phyloP scores from a whole-genome alignment of 2,329 filamentous ascomycete genomes.

The Amphichorda felina region DNA sequence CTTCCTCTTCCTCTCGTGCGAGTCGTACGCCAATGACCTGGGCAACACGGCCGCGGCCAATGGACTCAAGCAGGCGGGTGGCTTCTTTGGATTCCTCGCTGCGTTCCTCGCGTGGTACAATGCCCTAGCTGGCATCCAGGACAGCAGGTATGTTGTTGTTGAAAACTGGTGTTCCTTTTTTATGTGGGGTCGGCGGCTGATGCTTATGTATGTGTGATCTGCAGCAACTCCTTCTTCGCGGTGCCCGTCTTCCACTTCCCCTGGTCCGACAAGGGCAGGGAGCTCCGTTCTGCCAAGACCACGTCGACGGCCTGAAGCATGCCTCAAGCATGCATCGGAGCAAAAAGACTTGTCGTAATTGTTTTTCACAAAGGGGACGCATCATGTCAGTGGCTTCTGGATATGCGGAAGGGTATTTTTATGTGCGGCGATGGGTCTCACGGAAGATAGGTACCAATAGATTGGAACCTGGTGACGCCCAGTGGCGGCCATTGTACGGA shows the following conservation, averaged over 20 bases:
- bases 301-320: too few species aligned
- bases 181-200: too few species aligned
- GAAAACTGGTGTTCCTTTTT: too few species aligned
- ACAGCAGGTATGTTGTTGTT: constrained; percentile 43
- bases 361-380: too few species aligned
- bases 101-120: constrained; percentile 84
- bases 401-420: too few species aligned
- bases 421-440: too few species aligned
- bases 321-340: too few species aligned
- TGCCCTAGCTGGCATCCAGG: constrained; percentile 70
- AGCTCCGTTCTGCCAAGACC: constrained; percentile 26
- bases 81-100: constrained; percentile 68
- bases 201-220: background rate
- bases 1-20: constrained; percentile 60
- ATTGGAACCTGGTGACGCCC: too few species aligned
- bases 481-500: too few species aligned
- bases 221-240: constrained; percentile 77
- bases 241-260: constrained; percentile 90
- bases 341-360: too few species aligned
- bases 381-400: too few species aligned
- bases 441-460: too few species aligned
- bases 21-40: constrained; percentile 44
- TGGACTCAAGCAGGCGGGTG: constrained; percentile 56
- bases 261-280: constrained; percentile 71
- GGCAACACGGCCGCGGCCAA: constrained; percentile 30